Conservation (phyloP, 106 monocot genomes). For the Phalaenopsis equestris region DNA sequence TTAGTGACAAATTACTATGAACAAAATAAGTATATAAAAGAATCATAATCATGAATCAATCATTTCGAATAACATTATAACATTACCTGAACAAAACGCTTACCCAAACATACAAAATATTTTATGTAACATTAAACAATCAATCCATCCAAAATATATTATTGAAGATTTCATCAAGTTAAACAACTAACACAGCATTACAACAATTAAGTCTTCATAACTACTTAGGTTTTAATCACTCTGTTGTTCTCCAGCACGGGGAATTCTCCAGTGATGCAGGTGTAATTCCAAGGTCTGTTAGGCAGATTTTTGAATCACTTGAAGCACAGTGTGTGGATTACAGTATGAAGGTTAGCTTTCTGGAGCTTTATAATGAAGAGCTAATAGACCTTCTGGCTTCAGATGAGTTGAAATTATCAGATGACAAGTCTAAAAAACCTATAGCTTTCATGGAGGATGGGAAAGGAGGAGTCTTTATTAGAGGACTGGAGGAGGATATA, state of each 20-base stretch:
- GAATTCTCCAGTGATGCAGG: constrained; percentile 92
- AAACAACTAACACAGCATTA: background rate
- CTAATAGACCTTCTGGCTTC: constrained; percentile 86
- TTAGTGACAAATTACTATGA: too few species aligned
- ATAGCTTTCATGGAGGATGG: constrained; percentile 78
- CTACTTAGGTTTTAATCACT: background rate
- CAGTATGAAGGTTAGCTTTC: constrained; percentile 94
- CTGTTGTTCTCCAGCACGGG: constrained; percentile 41
- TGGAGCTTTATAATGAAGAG: constrained; percentile 95
- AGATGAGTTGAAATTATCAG: constrained; percentile 64
- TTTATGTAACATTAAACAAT: too few species aligned
- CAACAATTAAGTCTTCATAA: background rate
- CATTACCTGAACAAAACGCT: too few species aligned
- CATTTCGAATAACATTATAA: too few species aligned
- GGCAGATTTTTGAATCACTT: constrained; percentile 75
- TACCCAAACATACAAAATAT: too few species aligned
- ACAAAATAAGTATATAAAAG: too few species aligned
- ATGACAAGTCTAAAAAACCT: constrained; percentile 58
- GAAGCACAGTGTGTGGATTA: constrained; percentile 82
- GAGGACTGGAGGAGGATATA: constrained; percentile 64
- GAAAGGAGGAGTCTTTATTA: constrained; percentile 59
- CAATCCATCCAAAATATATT: background rate
- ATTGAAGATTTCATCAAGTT: background rate
- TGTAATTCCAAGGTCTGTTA: constrained; percentile 84
- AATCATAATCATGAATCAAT: too few species aligned